Conservation (phyloP, 2,329 filamentous ascomycete genomes). For the Colletotrichum lini region DNA sequence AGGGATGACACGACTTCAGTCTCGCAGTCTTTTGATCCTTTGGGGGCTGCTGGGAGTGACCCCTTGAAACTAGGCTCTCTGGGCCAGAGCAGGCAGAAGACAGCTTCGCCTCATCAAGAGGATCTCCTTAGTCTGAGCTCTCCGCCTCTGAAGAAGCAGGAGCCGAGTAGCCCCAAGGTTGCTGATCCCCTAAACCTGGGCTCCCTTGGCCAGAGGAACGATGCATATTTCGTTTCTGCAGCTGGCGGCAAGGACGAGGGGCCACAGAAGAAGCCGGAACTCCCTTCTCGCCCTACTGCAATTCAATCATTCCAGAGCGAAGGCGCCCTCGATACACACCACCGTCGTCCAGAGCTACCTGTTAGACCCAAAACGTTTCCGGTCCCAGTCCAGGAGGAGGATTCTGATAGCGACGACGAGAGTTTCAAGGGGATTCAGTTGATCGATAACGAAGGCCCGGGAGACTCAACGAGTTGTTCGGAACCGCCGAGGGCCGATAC, state of each 20-base stretch:
- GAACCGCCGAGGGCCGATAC: constrained; percentile 28
- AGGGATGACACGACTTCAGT: constrained; percentile 17
- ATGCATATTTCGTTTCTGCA: neutral
- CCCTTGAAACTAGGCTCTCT: constrained; percentile 19
- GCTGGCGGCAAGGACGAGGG: neutral
- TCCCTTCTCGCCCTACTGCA: constrained; percentile 17
- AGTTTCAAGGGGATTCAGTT: constrained; percentile 55
- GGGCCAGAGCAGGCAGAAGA: constrained; percentile 10
- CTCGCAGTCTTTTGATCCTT: constrained; percentile 21
- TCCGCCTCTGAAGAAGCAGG: neutral
- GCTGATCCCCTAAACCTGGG: constrained; percentile 22
- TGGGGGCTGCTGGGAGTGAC: constrained; percentile 20
- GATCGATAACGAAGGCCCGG: constrained; percentile 53
- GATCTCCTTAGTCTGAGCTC: constrained; percentile 25
- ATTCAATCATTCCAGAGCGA: constrained; percentile 34
- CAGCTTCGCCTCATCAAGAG: constrained; percentile 17
- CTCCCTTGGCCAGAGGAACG: constrained; percentile 1
- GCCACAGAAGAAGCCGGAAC: constrained; percentile 4
- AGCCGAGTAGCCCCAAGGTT: neutral
- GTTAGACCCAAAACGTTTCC: constrained; percentile 30
- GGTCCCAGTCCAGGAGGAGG: constrained; percentile 12
- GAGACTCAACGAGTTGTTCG: constrained; percentile 24
- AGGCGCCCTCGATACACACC: constrained; percentile 17
- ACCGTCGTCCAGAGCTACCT: constrained; percentile 29
- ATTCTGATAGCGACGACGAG: constrained; percentile 50